Conservation (phyloP, 192 early-diverging fungal genomes). For the Allomyces arbusculus region DNA sequence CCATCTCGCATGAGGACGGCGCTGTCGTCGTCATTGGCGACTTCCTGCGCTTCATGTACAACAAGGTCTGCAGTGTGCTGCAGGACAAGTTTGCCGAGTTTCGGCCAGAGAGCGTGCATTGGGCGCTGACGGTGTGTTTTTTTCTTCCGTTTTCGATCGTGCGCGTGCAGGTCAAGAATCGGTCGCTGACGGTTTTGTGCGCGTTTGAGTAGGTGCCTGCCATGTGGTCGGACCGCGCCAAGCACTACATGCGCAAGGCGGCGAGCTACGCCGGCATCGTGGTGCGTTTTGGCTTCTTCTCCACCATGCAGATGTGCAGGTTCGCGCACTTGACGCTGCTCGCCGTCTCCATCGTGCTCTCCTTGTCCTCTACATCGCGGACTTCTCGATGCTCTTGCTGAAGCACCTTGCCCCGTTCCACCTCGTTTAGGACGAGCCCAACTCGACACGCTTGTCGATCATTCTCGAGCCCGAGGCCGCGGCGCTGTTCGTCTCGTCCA, state of each 20-base stretch:
- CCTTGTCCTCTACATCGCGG: too few species aligned
- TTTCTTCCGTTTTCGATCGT: neutral
- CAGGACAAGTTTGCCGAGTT: neutral
- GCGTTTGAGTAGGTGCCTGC: neutral
- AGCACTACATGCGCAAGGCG: constrained; percentile 2
- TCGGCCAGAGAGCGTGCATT: neutral
- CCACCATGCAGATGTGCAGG: too few species aligned
- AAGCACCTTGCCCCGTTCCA: too few species aligned
- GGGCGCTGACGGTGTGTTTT: neutral
- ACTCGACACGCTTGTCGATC: neutral
- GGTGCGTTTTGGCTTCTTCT: neutral
- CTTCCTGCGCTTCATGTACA: neutral
- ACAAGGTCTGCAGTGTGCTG: neutral
- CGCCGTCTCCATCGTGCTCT: too few species aligned
- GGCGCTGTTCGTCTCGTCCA: neutral
- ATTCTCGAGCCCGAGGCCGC: constrained; percentile 3
- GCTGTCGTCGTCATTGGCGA: neutral
- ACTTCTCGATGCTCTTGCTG: too few species aligned
- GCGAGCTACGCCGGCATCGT: constrained; percentile 1
- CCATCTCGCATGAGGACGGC: neutral
- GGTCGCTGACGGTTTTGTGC: too few species aligned
- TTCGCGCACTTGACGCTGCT: too few species aligned
- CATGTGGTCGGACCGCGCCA: constrained; percentile 3
- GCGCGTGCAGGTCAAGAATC: neutral
- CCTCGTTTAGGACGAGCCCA: neutral